Base-by-base conservation (phyloP, 352 stramenopile species). In the Pythium vanterpoolii region DNA sequence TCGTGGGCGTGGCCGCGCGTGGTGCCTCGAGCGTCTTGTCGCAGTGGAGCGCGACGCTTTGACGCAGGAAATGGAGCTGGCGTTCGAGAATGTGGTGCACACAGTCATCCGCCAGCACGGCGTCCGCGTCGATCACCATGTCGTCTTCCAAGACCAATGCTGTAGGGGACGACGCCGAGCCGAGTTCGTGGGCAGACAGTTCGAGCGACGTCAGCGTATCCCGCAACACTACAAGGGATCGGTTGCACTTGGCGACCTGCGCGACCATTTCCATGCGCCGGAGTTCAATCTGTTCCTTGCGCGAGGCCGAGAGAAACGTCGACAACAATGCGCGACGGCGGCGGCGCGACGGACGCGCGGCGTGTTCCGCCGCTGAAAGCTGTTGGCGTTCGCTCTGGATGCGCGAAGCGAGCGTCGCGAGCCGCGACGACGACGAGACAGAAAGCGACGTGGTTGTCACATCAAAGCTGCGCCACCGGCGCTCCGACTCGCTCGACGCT, bases 241-340 rank as follows among this genome's bases (percentile, higher is more conserved):
- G 81, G 57, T 83, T 82, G 56, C 70, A 60, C 33, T 73, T 77
- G 31, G 81, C 79, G 21, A 87, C 74, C 27, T 86, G 74, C n/a
- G 81, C 81, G 28, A 87, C 73, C 2, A 90, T 66, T 53, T 89
- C 77, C 75, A 90, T 87, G 59, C 83, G 81, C 18, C 86, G 65
- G 33, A 90, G 54, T 50, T 73, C 63, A 10, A 90, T 69, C 46
- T 85, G 78, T 31, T 89, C 71, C 38, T 79, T 75, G 31, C 66
- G 73, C 9, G 69, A 69, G n/a, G 74, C 77, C 50, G 86, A 76
- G 47, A 74, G 62, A 31, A 90, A 66, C n/a, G 73, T 76, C 21
- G 76, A 75, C 19, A 88, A 56, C 33, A 83, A 67, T 46, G 82
- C 71, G 18, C 75, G 70, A 7, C 77, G 74, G 24, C 60, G 60